Evolutionary conservation across 306 rosid genomes (phyloP).

Genomic region (Rubus parviflorus): DNA sequence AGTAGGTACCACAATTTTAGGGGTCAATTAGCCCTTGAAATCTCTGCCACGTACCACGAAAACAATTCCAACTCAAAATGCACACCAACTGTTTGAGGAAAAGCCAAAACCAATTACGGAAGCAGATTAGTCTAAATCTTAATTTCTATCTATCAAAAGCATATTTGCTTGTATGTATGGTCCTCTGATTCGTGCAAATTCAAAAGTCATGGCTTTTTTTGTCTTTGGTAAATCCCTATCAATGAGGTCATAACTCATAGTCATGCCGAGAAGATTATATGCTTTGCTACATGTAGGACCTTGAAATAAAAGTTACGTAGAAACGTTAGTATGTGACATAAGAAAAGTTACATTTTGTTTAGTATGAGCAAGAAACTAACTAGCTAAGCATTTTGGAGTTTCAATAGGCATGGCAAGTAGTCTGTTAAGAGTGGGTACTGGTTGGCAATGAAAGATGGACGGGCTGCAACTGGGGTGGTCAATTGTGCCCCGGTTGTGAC

Average conservation of each 20-base stretch:
- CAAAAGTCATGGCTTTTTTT: neutral
- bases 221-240: neutral
- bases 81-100: neutral
- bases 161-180: neutral
- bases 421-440: neutral
- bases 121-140: neutral
- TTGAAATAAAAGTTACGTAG: neutral
- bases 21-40: conserved; percentile 5
- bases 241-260: neutral
- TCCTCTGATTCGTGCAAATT: neutral
- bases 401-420: neutral
- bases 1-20: neutral
- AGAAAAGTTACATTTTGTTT: neutral
- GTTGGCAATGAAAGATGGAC: neutral
- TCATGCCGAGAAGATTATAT: neutral
- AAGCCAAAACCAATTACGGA: neutral
- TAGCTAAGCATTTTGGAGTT: too few relatives aligned
- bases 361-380: neutral
- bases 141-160: neutral
- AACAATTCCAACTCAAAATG: neutral
- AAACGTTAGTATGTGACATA: neutral
- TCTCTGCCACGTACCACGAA: neutral
- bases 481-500: too few relatives aligned
- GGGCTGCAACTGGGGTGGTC: neutral
- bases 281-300: neutral